Base-by-base conservation (phyloP, 2,329 filamentous ascomycete genomes). In the Venturiaceae sp. region DNA sequence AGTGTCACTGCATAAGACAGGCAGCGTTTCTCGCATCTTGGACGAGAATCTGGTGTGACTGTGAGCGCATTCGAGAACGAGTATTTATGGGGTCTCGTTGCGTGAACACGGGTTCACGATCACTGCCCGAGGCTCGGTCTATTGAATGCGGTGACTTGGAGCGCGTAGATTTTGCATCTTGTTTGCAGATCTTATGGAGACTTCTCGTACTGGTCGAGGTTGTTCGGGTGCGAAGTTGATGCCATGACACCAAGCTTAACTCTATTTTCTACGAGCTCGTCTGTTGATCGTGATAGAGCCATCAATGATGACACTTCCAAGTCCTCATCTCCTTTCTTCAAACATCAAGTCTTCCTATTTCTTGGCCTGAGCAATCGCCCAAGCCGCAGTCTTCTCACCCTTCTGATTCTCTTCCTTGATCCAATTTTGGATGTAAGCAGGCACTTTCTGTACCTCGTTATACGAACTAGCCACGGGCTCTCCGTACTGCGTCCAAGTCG, bases 401-500 rank as follows among this genome's bases (percentile, higher is more conserved):
- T 34, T 47, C 19, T 32, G 26, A 44, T 61, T 61, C 37, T 61
- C 46, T 21, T 53, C 39, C 34, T 58, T 28, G 21, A 60, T 44
- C 37, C 37, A 61, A 34, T 8, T 23, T n/a, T 39, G 36, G 16
- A 61, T 52, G 32, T 61, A 61, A 7, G 19, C 16, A 4, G 60
- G 60, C 30, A 61, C 60, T 19, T 33, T 58, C 11, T 33, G 19
- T 23, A 61, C 67, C 59, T 57, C 62, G 62, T 67, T 67, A 21
- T 67, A 63, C 60, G 60, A 59, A 4, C 64, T 67, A 3, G 60
- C 37, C 5, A 70, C 63, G 21, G 68, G 67, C 62, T 68, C 66
- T 5, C 69, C 69, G 66, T 67, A 71, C 36, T 63, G 61, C 14
- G 63, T 62, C 67, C 68, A 72, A 39, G 63, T 64, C 36, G 70